A percentile compares a stretch with the other conserved stretches of the same genome.
phyloP scores from a whole-genome alignment of 805 yeast species.

The Nakazawaea wickerhamii region DNA sequence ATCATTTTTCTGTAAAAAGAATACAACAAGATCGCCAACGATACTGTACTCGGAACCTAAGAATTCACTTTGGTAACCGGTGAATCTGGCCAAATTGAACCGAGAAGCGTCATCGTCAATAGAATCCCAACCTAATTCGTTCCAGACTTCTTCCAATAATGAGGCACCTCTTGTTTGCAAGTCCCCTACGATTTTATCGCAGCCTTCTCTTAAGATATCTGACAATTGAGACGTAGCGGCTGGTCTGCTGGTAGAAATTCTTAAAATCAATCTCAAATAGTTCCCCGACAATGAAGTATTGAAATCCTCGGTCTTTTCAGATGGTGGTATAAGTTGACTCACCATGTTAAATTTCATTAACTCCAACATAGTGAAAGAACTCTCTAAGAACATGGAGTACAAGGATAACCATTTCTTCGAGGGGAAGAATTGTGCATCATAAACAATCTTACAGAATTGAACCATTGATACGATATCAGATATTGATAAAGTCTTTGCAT shows the following conservation, averaged over 20 bases:
- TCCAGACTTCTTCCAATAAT: constrained; percentile 65
- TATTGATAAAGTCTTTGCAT: constrained; percentile 16
- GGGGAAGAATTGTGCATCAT: constrained; percentile 58
- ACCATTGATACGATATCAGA: constrained; percentile 6
- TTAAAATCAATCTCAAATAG: constrained; percentile 51
- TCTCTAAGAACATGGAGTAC: constrained; percentile 51
- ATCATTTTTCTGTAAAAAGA: constrained; percentile 62
- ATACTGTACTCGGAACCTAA: constrained; percentile 53
- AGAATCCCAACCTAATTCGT: constrained; percentile 60
- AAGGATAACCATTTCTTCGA: constrained; percentile 69
- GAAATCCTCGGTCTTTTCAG: constrained; percentile 44
- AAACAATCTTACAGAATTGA: constrained; percentile 31
- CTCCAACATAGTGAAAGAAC: constrained; percentile 48
- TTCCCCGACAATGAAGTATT: constrained; percentile 65
- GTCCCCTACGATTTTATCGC: constrained; percentile 56
- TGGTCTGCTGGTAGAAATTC: constrained; percentile 60
- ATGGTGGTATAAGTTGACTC: constrained; percentile 45
- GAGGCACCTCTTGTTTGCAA: constrained; percentile 54
- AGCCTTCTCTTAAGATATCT: constrained; percentile 68
- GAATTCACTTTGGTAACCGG: constrained; percentile 69
- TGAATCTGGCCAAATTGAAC: constrained; percentile 56
- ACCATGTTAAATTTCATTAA: constrained; percentile 46
- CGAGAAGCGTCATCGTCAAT: constrained; percentile 46
- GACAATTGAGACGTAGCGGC: constrained; percentile 65
- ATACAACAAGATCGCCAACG: constrained; percentile 56